Conservation (phyloP, 257 asterid genomes). For the Nicotiana obtusifolia region DNA sequence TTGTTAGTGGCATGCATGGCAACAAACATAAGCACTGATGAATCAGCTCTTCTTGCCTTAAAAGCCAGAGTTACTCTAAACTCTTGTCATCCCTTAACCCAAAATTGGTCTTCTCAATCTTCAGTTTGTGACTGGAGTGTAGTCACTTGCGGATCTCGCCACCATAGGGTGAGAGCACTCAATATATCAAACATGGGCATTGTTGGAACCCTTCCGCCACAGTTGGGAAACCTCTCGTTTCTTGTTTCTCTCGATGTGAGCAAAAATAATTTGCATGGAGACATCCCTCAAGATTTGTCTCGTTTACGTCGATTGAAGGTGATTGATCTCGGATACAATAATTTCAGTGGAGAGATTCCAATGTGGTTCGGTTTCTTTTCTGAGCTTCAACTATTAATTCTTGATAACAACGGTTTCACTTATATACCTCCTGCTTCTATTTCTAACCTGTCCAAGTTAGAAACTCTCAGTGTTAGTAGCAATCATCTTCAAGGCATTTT, state of each 20-base stretch:
- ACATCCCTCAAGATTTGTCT: not conserved
- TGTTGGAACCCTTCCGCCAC: not conserved
- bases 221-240: conserved; percentile 12
- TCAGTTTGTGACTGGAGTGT: too few species aligned
- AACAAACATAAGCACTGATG: not conserved
- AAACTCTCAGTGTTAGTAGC: too few species aligned
- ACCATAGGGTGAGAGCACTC: too few species aligned
- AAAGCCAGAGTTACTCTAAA: too few species aligned
- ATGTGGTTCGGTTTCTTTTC: too few species aligned
- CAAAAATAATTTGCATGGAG: conserved; percentile 19
- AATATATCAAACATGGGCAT: not conserved
- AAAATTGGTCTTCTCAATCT: too few species aligned
- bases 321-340: conserved; percentile 8
- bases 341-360: not conserved
- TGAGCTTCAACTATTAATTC: too few species aligned
- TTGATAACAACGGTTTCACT: too few species aligned
- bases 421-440: not conserved
- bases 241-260: conserved; percentile 10
- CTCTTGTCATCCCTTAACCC: too few species aligned
- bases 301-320: conserved; percentile 5
- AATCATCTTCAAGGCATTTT: too few species aligned
- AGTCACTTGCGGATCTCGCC: too few species aligned
- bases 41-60: not conserved
- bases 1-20: not conserved
- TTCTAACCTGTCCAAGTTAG: too few species aligned